Evolutionary conservation across 208 protist species (phyloP).

Genomic region (Leptomonas pyrrhocoris): DNA sequence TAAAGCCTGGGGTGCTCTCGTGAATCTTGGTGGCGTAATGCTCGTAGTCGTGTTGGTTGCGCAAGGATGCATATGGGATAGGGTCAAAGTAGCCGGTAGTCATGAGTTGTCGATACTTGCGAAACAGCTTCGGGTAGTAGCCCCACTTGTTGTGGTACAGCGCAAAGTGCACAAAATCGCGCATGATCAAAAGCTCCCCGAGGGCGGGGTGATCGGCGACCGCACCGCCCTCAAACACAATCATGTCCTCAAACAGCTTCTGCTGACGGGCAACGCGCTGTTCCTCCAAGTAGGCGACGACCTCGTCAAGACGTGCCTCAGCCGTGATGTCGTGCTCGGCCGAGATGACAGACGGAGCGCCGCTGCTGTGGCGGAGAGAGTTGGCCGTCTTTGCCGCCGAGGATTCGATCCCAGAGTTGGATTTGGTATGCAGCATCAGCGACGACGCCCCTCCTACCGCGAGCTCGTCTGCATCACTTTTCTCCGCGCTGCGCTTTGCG

Average conservation of each 20-base stretch:
- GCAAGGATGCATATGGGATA: slow-evolving; percentile 76
- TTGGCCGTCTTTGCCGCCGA: not conserved
- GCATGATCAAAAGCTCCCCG: slow-evolving; percentile 74
- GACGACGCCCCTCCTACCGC: not conserved
- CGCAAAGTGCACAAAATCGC: slow-evolving; percentile 88
- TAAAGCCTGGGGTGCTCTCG: slow-evolving; percentile 74
- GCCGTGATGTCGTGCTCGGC: slow-evolving; percentile 56
- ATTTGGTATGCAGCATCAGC: slow-evolving; percentile 1
- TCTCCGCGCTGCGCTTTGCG: no score
- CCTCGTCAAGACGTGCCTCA: slow-evolving; percentile 44
- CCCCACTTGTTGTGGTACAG: slow-evolving; percentile 89
- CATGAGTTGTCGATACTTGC: slow-evolving; percentile 88
- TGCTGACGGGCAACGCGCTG: slow-evolving; percentile 67
- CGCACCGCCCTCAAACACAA: slow-evolving; percentile 88
- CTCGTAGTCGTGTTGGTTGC: slow-evolving; percentile 87
- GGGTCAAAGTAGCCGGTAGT: slow-evolving; percentile 88
- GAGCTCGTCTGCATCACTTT: not conserved
- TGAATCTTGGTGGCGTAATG: slow-evolving; percentile 72
- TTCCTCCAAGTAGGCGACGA: slow-evolving; percentile 61
- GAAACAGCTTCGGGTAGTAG: slow-evolving; percentile 87
- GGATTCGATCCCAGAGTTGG: slow-evolving; percentile 13
- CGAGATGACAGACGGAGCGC: slow-evolving; percentile 50
- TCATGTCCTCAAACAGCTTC: slow-evolving; percentile 77
- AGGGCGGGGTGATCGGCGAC: slow-evolving; percentile 71
- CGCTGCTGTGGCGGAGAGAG: not conserved